Base-by-base conservation (phyloP, 2,329 filamentous ascomycete genomes). In the Scortechinia acanthostroma region DNA sequence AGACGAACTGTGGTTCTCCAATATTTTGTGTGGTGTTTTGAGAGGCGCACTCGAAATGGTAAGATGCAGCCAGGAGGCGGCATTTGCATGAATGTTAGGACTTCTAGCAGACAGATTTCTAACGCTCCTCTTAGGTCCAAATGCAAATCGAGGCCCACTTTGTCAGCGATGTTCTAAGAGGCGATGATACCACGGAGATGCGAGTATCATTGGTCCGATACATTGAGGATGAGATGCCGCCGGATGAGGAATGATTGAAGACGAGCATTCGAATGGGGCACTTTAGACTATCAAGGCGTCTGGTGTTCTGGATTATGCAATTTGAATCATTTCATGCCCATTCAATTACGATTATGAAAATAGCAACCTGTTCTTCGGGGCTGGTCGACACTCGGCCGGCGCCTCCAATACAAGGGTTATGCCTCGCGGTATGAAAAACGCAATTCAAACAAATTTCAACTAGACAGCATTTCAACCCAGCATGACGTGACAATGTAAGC, bases 91-190 rank as follows among this genome's bases (percentile, higher is more conserved):
- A n/a, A n/a, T n/a, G n/a, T n/a, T n/a, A n/a, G n/a, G n/a, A n/a
- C n/a, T n/a, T n/a, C n/a, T n/a, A n/a, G n/a, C n/a, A n/a, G 25
- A 10, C 25, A 10, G 25, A 30, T 30, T n/a, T 10, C 25, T 30
- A 30, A 30, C 25, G 10, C 25, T 10, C 10, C 10, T n/a, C 25
- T n/a, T 19, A 40, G 35, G 35, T 40, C 35, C 91, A 97, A 76
- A 95, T 97, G 89, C 93, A 97, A 65, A 90, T 97, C 3, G 91
- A 98, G 61, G 89, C 89, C 42, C 91, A 95, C 60, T 98, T 97
- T 61, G 86, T 95, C 57, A 96, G 88, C 62, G 93, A 98, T 62
- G 77, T 95, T 22, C 71, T 98, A 48, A 81, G 90, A 46, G 93
- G 93, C 2, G 91, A 96, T 58, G 93, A 98, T 61, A 91, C 88